phyloP scores from a whole-genome alignment of 2,329 filamentous ascomycete species.

The Colletotrichum lentis region DNA sequence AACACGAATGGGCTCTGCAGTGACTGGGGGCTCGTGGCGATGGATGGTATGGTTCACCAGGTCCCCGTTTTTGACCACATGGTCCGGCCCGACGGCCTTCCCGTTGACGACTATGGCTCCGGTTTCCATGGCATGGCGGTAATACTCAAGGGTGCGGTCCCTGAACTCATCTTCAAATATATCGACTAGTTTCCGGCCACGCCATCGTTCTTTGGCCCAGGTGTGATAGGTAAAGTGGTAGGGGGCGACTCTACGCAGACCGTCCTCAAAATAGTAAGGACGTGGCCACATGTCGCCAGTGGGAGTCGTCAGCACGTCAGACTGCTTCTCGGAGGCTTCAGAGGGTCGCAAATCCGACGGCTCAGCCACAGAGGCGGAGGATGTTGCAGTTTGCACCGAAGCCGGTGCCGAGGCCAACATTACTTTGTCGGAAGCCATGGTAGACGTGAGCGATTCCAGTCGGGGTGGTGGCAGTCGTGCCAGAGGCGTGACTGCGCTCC shows the following conservation, averaged over 20 bases:
- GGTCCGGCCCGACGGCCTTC: constrained; percentile 70
- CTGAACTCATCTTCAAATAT: constrained; percentile 93
- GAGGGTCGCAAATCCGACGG: neutral
- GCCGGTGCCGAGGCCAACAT: neutral
- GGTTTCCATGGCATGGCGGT: constrained; percentile 80
- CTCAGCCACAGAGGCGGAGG: neutral
- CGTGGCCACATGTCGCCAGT: constrained; percentile 56
- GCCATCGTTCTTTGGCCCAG: constrained; percentile 92
- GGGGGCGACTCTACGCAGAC: constrained; percentile 81
- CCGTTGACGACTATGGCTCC: constrained; percentile 85
- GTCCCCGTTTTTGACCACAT: constrained; percentile 86
- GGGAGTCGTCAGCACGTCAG: constrained; percentile 46
- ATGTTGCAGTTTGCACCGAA: neutral
- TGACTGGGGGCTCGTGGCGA: constrained; percentile 93
- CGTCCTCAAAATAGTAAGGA: constrained; percentile 85
- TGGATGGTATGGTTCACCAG: constrained; percentile 92
- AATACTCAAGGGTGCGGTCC: constrained; percentile 86
- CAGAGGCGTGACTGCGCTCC: constrained; percentile 24
- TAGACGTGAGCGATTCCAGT: constrained; percentile 5
- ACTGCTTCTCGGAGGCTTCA: constrained; percentile 16
- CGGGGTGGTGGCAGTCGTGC: constrained; percentile 27
- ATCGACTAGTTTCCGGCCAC: constrained; percentile 80
- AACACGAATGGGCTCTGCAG: constrained; percentile 78
- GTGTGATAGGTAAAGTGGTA: constrained; percentile 97
- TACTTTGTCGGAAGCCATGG: constrained; percentile 23